Conservation (phyloP, 768 basidiomycete species). For the Trametes gibbosa region DNA sequence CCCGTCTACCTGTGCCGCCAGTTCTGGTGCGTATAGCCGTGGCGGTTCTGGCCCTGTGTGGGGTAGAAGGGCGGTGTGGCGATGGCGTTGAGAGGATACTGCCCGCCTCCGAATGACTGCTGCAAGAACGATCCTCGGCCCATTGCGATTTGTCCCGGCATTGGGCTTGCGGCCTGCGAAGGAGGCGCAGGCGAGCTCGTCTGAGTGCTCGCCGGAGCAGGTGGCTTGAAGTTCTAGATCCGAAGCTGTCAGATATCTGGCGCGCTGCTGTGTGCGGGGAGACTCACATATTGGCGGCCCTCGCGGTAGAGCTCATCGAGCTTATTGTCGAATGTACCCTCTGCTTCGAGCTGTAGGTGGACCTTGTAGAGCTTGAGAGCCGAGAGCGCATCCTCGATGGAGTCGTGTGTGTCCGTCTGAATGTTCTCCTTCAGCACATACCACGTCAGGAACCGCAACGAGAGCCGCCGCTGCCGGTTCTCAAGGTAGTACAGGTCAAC, state of each 20-base stretch:
- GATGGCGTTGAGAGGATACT: slow-evolving; percentile 14
- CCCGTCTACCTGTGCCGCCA: slow-evolving; percentile 5
- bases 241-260: background rate
- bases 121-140: slow-evolving; percentile 12
- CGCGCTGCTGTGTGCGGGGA: too few relatives aligned
- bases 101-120: background rate
- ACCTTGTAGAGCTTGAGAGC: slow-evolving; percentile 84
- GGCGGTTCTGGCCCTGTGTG: background rate
- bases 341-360: slow-evolving; percentile 71
- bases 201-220: slow-evolving; percentile 1
- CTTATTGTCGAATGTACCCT: slow-evolving; percentile 79
- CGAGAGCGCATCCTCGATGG: slow-evolving; percentile 94
- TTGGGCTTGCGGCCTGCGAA: slow-evolving; percentile 6
- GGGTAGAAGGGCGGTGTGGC: slow-evolving; percentile 16
- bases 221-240: slow-evolving; percentile 22
- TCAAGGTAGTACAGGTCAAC: slow-evolving; percentile 93
- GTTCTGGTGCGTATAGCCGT: slow-evolving; percentile 11
- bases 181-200: background rate
- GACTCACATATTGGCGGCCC: slow-evolving; percentile 67
- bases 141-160: slow-evolving; percentile 9
- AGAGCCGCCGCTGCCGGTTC: slow-evolving; percentile 80
- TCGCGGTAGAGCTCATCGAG: slow-evolving; percentile 83
- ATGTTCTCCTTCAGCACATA: slow-evolving; percentile 90
- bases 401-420: slow-evolving; percentile 93
- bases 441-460: slow-evolving; percentile 92